Evolutionary conservation across 2,329 filamentous ascomycete species (phyloP).

Genomic region (Mycogone perniciosa): DNA sequence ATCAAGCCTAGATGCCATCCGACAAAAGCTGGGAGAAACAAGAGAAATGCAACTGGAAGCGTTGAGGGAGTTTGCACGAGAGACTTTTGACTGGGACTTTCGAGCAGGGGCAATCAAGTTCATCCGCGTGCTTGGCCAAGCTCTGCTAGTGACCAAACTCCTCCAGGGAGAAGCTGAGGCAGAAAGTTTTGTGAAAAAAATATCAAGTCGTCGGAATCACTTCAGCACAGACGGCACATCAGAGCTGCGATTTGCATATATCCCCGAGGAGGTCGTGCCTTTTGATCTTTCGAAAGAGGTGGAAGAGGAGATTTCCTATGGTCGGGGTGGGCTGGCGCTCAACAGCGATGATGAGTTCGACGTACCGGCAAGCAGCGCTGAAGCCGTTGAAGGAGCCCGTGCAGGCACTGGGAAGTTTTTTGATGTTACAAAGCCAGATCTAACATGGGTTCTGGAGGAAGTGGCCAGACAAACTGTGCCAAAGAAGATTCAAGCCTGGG

Average conservation of each 20-base stretch:
- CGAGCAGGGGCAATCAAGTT: conserved; percentile 77
- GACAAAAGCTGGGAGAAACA: conserved; percentile 19
- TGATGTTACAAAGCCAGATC: conserved; percentile 58
- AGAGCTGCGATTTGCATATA: conserved; percentile 73
- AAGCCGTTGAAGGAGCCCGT: conserved; percentile 12
- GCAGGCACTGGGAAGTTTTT: conserved; percentile 38
- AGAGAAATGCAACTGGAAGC: conserved; percentile 32
- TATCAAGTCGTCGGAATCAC: conserved; percentile 64
- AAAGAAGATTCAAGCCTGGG: conserved; percentile 22
- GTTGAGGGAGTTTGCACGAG: conserved; percentile 66
- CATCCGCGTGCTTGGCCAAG: conserved; percentile 70
- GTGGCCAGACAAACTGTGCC: conserved; percentile 24
- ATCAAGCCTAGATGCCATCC: conserved; percentile 33
- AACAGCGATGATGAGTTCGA: conserved; percentile 61
- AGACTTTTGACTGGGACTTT: conserved; percentile 82
- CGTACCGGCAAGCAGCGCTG: conserved; percentile 28
- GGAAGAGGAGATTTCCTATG: conserved; percentile 49
- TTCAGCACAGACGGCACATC: conserved; percentile 66
- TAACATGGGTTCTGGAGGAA: conserved; percentile 34
- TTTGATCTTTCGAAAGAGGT: conserved; percentile 70
- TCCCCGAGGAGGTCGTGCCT: conserved; percentile 69
- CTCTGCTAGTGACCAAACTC: conserved; percentile 60
- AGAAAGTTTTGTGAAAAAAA: conserved; percentile 52
- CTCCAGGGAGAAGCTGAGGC: conserved; percentile 15
- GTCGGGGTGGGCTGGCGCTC: conserved; percentile 50